Evolutionary conservation across 805 yeast species (phyloP).

Genomic region (Candida nitratophila): DNA sequence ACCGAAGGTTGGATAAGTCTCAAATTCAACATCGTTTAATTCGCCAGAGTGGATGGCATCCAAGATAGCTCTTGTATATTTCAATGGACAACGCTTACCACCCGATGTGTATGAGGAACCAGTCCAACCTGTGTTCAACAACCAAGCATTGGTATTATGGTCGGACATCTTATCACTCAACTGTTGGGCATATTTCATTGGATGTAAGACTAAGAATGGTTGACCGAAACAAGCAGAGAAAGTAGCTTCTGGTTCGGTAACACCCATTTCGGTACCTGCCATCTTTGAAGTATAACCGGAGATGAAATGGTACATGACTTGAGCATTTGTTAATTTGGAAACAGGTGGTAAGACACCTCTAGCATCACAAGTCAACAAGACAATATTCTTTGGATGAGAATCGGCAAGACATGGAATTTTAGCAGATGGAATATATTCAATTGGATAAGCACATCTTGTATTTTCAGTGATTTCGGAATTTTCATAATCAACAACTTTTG

Average conservation of each 20-base stretch:
- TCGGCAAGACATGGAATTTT: constrained; percentile 91
- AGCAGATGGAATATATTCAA: constrained; percentile 93
- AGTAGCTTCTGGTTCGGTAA: constrained; percentile 96
- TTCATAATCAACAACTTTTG: constrained; percentile 81
- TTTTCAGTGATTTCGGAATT: constrained; percentile 85
- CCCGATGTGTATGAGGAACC: constrained; percentile 90
- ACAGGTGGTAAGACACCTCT: constrained; percentile 97
- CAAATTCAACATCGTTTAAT: constrained; percentile 72
- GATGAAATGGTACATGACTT: constrained; percentile 98
- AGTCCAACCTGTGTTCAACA: constrained; percentile 97
- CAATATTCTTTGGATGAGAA: constrained; percentile 85
- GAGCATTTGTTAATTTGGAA: constrained; percentile 86
- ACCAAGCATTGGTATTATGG: constrained; percentile 91
- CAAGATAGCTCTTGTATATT: constrained; percentile 93
- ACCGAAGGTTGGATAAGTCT: constrained; percentile 80
- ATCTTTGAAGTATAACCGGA: constrained; percentile 98
- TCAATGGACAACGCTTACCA: constrained; percentile 95
- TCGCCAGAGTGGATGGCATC: constrained; percentile 93
- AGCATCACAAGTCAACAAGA: constrained; percentile 94
- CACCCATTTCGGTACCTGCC: constrained; percentile 99
- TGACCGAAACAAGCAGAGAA: constrained; percentile 99
- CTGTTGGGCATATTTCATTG: constrained; percentile 96
- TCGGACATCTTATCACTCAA: constrained; percentile 84
- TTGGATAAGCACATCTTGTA: constrained; percentile 98
- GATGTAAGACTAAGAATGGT: constrained; percentile 96